These are phyloP conservation scores for Papiliotrema terrestris DNA, from an alignment of 1,284 basidiomycete genomes.

Conservation along the genomic window DNA sequence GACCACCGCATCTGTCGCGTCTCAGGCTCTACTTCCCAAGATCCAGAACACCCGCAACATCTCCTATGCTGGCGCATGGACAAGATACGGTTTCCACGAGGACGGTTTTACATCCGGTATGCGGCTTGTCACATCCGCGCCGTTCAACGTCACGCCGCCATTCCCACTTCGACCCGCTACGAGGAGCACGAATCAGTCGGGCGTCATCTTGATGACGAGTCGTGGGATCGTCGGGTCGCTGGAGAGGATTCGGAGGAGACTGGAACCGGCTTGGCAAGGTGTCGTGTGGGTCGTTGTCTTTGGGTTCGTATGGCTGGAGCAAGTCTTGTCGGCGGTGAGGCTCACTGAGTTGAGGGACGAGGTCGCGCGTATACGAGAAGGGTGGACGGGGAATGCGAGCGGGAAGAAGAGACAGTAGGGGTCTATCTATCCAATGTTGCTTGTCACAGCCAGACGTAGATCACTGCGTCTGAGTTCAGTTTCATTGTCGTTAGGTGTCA, in stretches of 20 bases:
- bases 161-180: conserved; percentile 44
- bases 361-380: conserved; percentile 13
- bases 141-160: conserved; percentile 45
- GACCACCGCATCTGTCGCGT: conserved; percentile 48
- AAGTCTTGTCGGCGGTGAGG: conserved; percentile 8
- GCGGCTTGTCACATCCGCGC: conserved; percentile 31
- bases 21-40: conserved; percentile 14
- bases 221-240: conserved; percentile 13
- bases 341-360: conserved; percentile 12
- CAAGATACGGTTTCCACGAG: conserved; percentile 74
- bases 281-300: conserved; percentile 22
- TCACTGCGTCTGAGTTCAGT: no score
- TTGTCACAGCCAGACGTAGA: no score
- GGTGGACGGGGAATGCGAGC: background rate
- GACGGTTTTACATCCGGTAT: conserved; percentile 66
- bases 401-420: background rate
- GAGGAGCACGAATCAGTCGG: conserved; percentile 12
- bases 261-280: conserved; percentile 16
- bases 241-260: conserved; percentile 11
- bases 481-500: no score
- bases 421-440: no score
- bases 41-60: conserved; percentile 67
- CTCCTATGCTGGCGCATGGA: conserved; percentile 74
- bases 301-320: conserved; percentile 20
- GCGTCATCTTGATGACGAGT: conserved; percentile 1